A percentile compares a stretch with the other conserved stretches of the same genome.
phyloP scores from a whole-genome alignment of 495 filamentous ascomycete genomes.

The Xylaria intraflava region DNA sequence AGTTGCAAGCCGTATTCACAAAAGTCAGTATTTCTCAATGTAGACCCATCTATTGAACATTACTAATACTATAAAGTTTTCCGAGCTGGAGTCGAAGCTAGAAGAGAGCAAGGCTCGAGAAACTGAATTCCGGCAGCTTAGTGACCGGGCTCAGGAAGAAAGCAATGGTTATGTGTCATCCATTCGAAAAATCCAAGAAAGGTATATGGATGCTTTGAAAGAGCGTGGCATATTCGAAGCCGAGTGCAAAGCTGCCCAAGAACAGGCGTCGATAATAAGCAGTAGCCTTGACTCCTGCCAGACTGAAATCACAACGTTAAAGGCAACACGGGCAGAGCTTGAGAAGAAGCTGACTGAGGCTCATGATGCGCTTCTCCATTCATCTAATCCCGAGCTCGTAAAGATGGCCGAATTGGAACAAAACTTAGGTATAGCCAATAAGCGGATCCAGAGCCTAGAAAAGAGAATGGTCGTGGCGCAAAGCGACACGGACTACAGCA shows the following conservation, averaged over 20 bases:
- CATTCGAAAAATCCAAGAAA: conserved; percentile 20
- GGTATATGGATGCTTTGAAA: conserved; percentile 31
- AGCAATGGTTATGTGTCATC: conserved; percentile 22
- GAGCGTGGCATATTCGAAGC: conserved; percentile 35
- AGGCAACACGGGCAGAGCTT: conserved; percentile 43
- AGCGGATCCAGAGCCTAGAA: conserved; percentile 36
- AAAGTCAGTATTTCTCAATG: conserved; percentile 19
- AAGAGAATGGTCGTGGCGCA: conserved; percentile 34
- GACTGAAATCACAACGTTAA: conserved; percentile 41
- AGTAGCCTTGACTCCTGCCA: conserved; percentile 33
- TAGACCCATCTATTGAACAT: background rate
- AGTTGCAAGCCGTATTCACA: conserved; percentile 30
- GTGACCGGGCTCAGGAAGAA: conserved; percentile 26
- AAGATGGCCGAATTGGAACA: conserved; percentile 41
- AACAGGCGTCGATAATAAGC: conserved; percentile 7
- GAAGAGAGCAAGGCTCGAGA: conserved; percentile 19
- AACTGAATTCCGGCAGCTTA: conserved; percentile 20
- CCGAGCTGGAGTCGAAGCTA: conserved; percentile 23
- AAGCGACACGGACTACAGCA: conserved; percentile 52
- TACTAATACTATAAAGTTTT: conserved; percentile 20
- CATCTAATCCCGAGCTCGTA: conserved; percentile 42
- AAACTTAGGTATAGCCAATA: conserved; percentile 23
- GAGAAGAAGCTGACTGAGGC: conserved; percentile 45
- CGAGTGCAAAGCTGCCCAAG: conserved; percentile 23
- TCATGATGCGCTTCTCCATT: conserved; percentile 40